Evolutionary conservation across 352 stramenopile species (phyloP).

Genomic region (Globisporangium mamillatum): DNA sequence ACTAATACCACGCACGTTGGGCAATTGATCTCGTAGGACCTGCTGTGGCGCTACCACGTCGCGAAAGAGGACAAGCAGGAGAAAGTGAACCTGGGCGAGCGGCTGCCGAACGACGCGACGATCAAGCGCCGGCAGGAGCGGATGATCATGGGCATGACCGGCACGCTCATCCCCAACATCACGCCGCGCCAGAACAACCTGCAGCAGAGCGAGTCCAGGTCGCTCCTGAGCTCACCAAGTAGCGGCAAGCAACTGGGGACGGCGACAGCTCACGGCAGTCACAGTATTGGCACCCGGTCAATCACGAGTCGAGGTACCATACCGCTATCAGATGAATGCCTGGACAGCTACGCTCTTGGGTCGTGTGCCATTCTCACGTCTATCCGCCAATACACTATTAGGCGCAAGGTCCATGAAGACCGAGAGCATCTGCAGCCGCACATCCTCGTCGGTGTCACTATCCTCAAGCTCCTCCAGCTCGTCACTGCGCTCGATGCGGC

Average conservation of each 20-base stretch:
- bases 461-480: slow-evolving; percentile 17
- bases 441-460: background rate
- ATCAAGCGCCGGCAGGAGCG: slow-evolving; percentile 33
- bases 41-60: slow-evolving; percentile 52
- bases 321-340: background rate
- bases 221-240: slow-evolving; percentile 13
- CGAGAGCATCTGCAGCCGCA: slow-evolving; percentile 9
- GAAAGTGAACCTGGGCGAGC: slow-evolving; percentile 36
- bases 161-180: slow-evolving; percentile 42
- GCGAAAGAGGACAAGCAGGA: slow-evolving; percentile 45
- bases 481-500: slow-evolving; percentile 25
- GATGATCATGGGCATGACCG: slow-evolving; percentile 48
- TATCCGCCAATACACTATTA: background rate
- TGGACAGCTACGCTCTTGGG: background rate
- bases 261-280: background rate
- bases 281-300: background rate
- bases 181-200: slow-evolving; percentile 28
- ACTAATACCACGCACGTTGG: background rate
- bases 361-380: background rate
- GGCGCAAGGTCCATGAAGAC: slow-evolving; percentile 4
- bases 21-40: slow-evolving; percentile 20
- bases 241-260: slow-evolving; percentile 8
- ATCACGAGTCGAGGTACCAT: slow-evolving; percentile 2
- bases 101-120: slow-evolving; percentile 23
- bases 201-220: background rate